Evolutionary conservation across 2,329 filamentous ascomycete genomes (phyloP).

Genomic region (Aureobasidium zeae): DNA sequence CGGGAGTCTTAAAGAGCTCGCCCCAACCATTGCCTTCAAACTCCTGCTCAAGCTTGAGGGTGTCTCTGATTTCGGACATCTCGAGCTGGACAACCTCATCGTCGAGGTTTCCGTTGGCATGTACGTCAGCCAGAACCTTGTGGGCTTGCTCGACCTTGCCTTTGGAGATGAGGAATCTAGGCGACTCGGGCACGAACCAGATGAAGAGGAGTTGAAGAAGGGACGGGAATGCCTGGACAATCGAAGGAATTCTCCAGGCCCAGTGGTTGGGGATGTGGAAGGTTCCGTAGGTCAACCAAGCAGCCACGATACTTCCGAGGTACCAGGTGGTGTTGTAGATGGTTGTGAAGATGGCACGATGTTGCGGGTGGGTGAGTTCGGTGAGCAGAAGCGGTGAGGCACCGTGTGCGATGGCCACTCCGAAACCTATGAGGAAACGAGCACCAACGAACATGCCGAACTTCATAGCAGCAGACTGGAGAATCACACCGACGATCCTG

Average conservation of each 20-base stretch:
- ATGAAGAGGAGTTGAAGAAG: conserved; percentile 38
- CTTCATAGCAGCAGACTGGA: conserved; percentile 41
- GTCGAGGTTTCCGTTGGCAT: conserved; percentile 40
- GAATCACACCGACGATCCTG: conserved; percentile 31
- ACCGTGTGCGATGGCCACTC: conserved; percentile 35
- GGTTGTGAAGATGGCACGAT: conserved; percentile 40
- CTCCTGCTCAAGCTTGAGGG: conserved; percentile 40
- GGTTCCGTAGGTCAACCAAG: conserved; percentile 20
- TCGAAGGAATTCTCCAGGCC: conserved; percentile 20
- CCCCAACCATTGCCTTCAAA: conserved; percentile 38
- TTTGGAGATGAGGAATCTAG: conserved; percentile 48
- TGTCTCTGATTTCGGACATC: conserved; percentile 42
- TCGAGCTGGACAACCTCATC: conserved; percentile 41
- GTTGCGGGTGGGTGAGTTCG: conserved; percentile 42
- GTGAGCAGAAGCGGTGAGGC: conserved; percentile 26
- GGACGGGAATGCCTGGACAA: conserved; percentile 19
- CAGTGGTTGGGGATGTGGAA: conserved; percentile 18
- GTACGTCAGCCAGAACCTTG: conserved; percentile 43
- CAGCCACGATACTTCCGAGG: conserved; percentile 19
- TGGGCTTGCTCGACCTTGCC: conserved; percentile 43
- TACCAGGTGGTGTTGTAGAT: conserved; percentile 39
- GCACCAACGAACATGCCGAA: conserved; percentile 46
- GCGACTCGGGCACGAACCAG: conserved; percentile 47
- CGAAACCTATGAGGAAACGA: conserved; percentile 41
- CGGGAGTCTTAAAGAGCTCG: conserved; percentile 41